These are phyloP conservation scores for Glycyrrhiza uralensis DNA, from an alignment of 306 rosid species.

Conservation along the genomic window DNA sequence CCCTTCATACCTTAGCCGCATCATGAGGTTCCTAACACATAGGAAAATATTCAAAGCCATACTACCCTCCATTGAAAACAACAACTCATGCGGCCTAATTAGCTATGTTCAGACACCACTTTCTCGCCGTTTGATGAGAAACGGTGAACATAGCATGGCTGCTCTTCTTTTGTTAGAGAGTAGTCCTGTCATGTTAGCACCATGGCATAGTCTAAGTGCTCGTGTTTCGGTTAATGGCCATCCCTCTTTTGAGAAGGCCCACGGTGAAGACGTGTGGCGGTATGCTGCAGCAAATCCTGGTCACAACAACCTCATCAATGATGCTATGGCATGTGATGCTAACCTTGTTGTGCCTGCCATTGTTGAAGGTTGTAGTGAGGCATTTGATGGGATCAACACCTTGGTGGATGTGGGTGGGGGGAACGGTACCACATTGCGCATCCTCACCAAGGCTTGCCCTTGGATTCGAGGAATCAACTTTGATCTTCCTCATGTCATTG, in stretches of 20 bases:
- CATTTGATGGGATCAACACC: slow-evolving; percentile 39
- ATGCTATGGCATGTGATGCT: slow-evolving; percentile 65
- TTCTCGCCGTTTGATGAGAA: slow-evolving; percentile 34
- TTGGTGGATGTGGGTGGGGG: slow-evolving; percentile 88
- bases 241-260: slow-evolving; percentile 33
- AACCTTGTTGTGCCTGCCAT: slow-evolving; percentile 29
- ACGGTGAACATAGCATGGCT: slow-evolving; percentile 25
- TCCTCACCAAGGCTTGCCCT: slow-evolving; percentile 40
- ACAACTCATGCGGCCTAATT: too few relatives aligned
- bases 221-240: slow-evolving; percentile 11
- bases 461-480: slow-evolving; percentile 56
- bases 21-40: slow-evolving; percentile 53
- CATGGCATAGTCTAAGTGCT: slow-evolving; percentile 36
- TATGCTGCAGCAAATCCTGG: slow-evolving; percentile 26
- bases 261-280: slow-evolving; percentile 57
- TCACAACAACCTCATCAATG: slow-evolving; percentile 47
- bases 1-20: slow-evolving; percentile 33
- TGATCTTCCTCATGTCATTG: slow-evolving; percentile 67
- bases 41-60: slow-evolving; percentile 45
- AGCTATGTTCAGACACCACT: slow-evolving; percentile 33
- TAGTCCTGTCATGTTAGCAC: slow-evolving; percentile 46
- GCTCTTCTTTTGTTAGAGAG: slow-evolving; percentile 25
- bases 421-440: slow-evolving; percentile 43
- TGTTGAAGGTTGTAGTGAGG: slow-evolving; percentile 34
- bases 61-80: neutral